phyloP scores from a whole-genome alignment of 139 green algal genomes.

The Chlorella sp. region DNA sequence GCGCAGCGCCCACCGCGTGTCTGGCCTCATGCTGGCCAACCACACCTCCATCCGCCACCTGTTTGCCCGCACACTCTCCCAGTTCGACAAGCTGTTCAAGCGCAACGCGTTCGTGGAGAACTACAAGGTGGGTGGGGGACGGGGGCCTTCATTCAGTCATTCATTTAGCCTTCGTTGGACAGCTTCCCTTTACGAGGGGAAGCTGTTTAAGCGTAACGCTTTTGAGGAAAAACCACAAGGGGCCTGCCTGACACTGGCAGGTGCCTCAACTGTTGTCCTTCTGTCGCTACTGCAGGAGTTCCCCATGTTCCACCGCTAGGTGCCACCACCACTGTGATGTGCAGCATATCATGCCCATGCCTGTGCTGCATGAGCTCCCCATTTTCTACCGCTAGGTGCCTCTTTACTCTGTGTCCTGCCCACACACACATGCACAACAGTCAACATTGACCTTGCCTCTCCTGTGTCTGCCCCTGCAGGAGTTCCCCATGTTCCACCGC shows the following conservation, averaged over 20 bases:
- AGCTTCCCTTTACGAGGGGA: too few relatives aligned
- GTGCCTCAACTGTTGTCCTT: too few relatives aligned
- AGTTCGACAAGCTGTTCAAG: slow-evolving; percentile 97
- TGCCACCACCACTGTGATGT: too few relatives aligned
- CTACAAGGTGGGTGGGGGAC: slow-evolving; percentile 63
- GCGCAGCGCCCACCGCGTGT: slow-evolving; percentile 87
- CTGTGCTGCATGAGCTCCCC: not conserved
- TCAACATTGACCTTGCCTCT: too few relatives aligned
- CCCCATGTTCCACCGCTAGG: not conserved
- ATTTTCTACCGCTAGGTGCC: too few relatives aligned
- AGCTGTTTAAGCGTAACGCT: not conserved
- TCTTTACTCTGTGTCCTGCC: too few relatives aligned
- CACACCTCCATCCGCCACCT: slow-evolving; percentile 97
- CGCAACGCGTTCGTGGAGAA: slow-evolving; percentile 85
- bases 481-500: too few relatives aligned
- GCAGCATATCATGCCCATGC: too few relatives aligned
- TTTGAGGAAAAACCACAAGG: not conserved
- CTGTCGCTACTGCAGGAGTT: too few relatives aligned
- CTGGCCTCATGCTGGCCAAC: slow-evolving; percentile 98
- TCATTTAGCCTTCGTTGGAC: too few relatives aligned
- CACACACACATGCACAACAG: too few relatives aligned
- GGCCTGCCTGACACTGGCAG: not conserved
- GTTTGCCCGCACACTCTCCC: slow-evolving; percentile 84
- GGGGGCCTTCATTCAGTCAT: not conserved
- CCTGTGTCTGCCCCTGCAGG: too few relatives aligned